Conservation (phyloP, 352 stramenopile genomes). For the Phytophthora citrophthora region DNA sequence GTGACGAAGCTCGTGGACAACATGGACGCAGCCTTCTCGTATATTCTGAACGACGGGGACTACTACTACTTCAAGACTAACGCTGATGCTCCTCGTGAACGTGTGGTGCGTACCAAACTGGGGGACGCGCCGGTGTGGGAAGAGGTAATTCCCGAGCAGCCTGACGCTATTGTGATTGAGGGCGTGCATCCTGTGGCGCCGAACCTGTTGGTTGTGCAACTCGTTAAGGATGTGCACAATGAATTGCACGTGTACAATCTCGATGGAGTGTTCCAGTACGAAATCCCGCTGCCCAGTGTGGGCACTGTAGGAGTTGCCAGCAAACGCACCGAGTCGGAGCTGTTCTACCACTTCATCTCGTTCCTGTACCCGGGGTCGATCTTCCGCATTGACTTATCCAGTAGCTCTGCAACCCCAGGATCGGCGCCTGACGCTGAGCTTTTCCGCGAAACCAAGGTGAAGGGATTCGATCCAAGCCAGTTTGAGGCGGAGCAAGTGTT, state of each 20-base stretch:
- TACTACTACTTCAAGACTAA: constrained; percentile 91
- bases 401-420: constrained; percentile 14
- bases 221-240: constrained; percentile 85
- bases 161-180: constrained; percentile 78
- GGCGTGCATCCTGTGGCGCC: constrained; percentile 66
- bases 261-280: constrained; percentile 73
- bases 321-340: constrained; percentile 75
- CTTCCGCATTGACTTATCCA: constrained; percentile 70
- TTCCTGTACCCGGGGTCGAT: constrained; percentile 87
- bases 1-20: constrained; percentile 87
- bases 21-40: constrained; percentile 86
- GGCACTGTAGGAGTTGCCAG: constrained; percentile 72
- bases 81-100: constrained; percentile 77
- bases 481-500: constrained; percentile 89
- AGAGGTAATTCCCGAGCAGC: constrained; percentile 85
- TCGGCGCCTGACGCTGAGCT: constrained; percentile 43
- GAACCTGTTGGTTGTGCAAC: constrained; percentile 75
- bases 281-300: constrained; percentile 72
- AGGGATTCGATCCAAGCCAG: constrained; percentile 78
- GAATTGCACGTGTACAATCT: constrained; percentile 84
- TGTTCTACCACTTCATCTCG: constrained; percentile 92
- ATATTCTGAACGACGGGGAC: constrained; percentile 89
- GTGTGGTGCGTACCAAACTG: constrained; percentile 68
- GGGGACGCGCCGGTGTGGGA: constrained; percentile 55
- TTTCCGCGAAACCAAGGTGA: constrained; percentile 85